Conservation (phyloP, 805 yeast species). For the Candida tammaniensis region DNA sequence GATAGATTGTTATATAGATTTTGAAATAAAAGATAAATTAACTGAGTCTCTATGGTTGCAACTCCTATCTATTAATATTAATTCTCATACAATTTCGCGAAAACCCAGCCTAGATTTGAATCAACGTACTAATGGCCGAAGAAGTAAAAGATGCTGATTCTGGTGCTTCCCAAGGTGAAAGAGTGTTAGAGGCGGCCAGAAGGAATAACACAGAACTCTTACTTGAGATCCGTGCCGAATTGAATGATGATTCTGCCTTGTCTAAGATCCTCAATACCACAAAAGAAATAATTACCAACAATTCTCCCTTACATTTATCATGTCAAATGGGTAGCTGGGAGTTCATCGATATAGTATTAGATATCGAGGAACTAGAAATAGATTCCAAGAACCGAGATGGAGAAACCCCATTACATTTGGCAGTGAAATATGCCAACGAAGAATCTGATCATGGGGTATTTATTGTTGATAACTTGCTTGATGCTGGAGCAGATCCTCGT, state of each 20-base stretch:
- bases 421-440: constrained; percentile 69
- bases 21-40: no score
- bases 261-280: constrained; percentile 62
- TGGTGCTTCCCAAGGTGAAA: constrained; percentile 73
- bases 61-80: no score
- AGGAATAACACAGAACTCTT: constrained; percentile 82
- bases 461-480: constrained; percentile 75
- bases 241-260: constrained; percentile 38
- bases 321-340: constrained; percentile 83
- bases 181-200: constrained; percentile 81
- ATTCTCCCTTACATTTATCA: constrained; percentile 78
- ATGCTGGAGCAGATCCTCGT: constrained; percentile 86
- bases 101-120: no score
- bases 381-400: constrained; percentile 79
- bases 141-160: no score
- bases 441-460: constrained; percentile 86
- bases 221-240: constrained; percentile 48
- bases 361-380: constrained; percentile 86
- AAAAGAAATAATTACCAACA: constrained; percentile 67
- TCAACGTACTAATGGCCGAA: no score
- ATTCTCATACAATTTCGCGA: no score
- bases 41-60: no score
- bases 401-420: constrained; percentile 86
- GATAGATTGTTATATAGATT: no score
- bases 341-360: constrained; percentile 75